Conservation (phyloP, 2,329 filamentous ascomycete genomes). For the Triangularia setosa region DNA sequence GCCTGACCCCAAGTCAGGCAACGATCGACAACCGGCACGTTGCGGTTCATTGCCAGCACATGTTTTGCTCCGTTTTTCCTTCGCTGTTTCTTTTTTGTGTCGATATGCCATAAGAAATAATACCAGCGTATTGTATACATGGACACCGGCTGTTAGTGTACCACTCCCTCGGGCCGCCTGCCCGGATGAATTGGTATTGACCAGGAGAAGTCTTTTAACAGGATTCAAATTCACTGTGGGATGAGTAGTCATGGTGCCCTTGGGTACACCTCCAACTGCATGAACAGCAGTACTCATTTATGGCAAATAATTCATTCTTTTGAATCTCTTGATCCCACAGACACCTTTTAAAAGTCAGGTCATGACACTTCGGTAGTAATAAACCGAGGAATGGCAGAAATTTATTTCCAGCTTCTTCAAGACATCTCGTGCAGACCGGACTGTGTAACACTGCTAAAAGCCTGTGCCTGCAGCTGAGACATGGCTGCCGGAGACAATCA, state of each 20-base stretch:
- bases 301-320: not conserved
- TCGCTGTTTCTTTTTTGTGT: not conserved
- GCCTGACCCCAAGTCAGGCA: conserved; percentile 7
- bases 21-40: conserved; percentile 8
- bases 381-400: not conserved
- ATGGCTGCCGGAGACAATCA: not conserved
- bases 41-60: not conserved
- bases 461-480: not conserved
- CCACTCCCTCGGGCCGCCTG: not conserved
- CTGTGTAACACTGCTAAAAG: not conserved
- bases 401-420: not conserved
- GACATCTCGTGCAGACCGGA: not conserved
- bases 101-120: not conserved
- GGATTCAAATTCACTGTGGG: no score
- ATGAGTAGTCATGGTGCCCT: no score
- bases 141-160: not conserved
- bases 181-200: not conserved
- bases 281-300: not conserved
- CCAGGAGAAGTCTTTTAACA: no score
- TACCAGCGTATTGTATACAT: not conserved
- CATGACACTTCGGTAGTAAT: no score
- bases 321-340: not conserved
- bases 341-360: no score
- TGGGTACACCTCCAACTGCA: not conserved
- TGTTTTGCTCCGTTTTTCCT: not conserved